Base-by-base conservation (phyloP, 2,329 filamentous ascomycete genomes). In the Plectosphaerella plurivora region DNA sequence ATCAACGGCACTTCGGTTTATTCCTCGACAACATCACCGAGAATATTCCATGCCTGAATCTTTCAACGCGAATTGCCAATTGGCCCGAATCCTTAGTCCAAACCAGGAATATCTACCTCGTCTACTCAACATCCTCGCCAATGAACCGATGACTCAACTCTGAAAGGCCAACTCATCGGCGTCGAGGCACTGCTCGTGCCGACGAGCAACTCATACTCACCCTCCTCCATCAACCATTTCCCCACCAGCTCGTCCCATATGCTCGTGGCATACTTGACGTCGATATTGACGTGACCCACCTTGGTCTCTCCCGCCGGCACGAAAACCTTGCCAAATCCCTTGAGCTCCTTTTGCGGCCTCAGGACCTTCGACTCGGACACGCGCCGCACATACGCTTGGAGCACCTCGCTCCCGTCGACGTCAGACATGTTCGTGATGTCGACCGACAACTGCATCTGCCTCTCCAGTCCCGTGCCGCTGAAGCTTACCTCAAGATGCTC, bases 401-500 rank as follows among this genome's bases (percentile, higher is more conserved):
- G 51, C 1, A 66, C 60, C 37, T 65, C 61, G 14, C 60, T 55
- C 5, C 65, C 65, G 1, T 58, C 53, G 12, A 49, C 55, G 5
- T 52, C 42, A 25, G 60, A 62, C 1, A 57, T 63, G 53, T 65
- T 63, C 18, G 54, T 41, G 3, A 76, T 73, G 60, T 78, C 84
- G 59, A 87, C 83, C 60, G 46, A 45, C 18, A 52, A 47, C 15
- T 28, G 22, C 33, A 56, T 16, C 47, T 18, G 46, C 47, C 60
- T 68, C 52, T 72, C 58, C 14, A 64, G 65, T 24, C 71, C 69
- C 15, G 74, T 73, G n/a, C 72, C 65, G 15, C 20, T 9, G 47
- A 74, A 70, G 2, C 63, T 62, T 36, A 66, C 65, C 5, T 61
- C 59, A n/a, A 86, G 71, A 47, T 78, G 72, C 2, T 74, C 78